Evolutionary conservation across 495 filamentous ascomycete genomes (phyloP).

Genomic region (Paragyromitra xinjiangensis): DNA sequence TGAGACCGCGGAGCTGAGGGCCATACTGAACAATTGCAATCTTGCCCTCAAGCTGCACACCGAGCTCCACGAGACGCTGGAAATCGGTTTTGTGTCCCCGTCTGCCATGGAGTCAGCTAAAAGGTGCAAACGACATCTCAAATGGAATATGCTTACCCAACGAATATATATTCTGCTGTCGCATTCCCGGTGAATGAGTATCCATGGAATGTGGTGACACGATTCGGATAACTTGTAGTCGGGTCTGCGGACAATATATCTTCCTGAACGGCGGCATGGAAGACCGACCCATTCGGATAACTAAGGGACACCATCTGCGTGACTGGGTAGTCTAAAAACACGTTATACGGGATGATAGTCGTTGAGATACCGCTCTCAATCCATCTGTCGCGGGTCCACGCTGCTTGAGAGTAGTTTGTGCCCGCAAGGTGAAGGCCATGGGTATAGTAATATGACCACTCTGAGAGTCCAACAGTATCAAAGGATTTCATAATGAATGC

Average conservation of each 20-base stretch:
- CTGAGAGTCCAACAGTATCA: slow-evolving; percentile 53
- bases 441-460: slow-evolving; percentile 94
- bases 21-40: slow-evolving; percentile 79
- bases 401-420: slow-evolving; percentile 83
- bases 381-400: slow-evolving; percentile 89
- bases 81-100: slow-evolving; percentile 74
- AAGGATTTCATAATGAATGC: slow-evolving; percentile 27
- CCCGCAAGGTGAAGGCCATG: slow-evolving; percentile 86
- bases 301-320: slow-evolving; percentile 36
- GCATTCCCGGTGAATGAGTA: slow-evolving; percentile 86
- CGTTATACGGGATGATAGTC: slow-evolving; percentile 82
- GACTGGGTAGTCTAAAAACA: slow-evolving; percentile 87
- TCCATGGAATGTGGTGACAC: slow-evolving; percentile 93
- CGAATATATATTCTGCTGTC: slow-evolving; percentile 70
- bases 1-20: slow-evolving; percentile 84
- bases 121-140: neutral
- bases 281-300: slow-evolving; percentile 65
- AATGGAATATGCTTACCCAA: slow-evolving; percentile 24
- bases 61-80: slow-evolving; percentile 79
- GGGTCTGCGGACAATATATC: slow-evolving; percentile 85
- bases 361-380: slow-evolving; percentile 79
- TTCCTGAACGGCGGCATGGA: slow-evolving; percentile 83
- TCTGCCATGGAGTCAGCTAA: slow-evolving; percentile 11
- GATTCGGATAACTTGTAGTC: slow-evolving; percentile 73
- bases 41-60: slow-evolving; percentile 80